These are phyloP conservation scores for Venturia oleaginea DNA, from an alignment of 2,329 filamentous ascomycete species.

Conservation along the genomic window DNA sequence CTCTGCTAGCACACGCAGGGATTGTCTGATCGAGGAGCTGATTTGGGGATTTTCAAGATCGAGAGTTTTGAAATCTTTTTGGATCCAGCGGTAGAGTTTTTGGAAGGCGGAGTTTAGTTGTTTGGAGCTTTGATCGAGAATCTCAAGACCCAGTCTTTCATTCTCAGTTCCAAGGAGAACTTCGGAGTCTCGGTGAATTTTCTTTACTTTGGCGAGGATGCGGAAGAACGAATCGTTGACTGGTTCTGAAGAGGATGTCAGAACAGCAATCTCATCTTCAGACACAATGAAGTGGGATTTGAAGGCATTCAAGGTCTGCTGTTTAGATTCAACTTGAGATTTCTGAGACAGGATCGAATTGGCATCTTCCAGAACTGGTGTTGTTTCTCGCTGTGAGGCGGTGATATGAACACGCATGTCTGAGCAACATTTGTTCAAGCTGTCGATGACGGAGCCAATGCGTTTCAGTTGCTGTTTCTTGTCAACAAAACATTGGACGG, in stretches of 20 bases:
- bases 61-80: conserved; percentile 82
- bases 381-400: conserved; percentile 65
- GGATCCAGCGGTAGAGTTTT: conserved; percentile 92
- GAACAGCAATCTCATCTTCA: conserved; percentile 64
- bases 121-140: conserved; percentile 85
- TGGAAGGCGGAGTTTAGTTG: conserved; percentile 85
- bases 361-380: conserved; percentile 68
- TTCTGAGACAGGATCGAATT: conserved; percentile 63
- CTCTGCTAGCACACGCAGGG: conserved; percentile 80
- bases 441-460: conserved; percentile 70
- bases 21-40: conserved; percentile 71
- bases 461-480: conserved; percentile 65
- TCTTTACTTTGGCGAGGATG: conserved; percentile 68
- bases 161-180: conserved; percentile 82
- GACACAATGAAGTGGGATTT: conserved; percentile 75
- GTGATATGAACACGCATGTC: conserved; percentile 71
- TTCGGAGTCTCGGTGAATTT: conserved; percentile 81
- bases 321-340: conserved; percentile 67
- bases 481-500: not conserved
- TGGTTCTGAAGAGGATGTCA: conserved; percentile 72
- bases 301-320: conserved; percentile 68
- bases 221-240: conserved; percentile 81
- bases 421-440: conserved; percentile 68
- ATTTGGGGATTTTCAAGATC: conserved; percentile 94
- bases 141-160: conserved; percentile 76